Base-by-base conservation (phyloP, 129 eudicot species). In the Tagetes erecta region DNA sequence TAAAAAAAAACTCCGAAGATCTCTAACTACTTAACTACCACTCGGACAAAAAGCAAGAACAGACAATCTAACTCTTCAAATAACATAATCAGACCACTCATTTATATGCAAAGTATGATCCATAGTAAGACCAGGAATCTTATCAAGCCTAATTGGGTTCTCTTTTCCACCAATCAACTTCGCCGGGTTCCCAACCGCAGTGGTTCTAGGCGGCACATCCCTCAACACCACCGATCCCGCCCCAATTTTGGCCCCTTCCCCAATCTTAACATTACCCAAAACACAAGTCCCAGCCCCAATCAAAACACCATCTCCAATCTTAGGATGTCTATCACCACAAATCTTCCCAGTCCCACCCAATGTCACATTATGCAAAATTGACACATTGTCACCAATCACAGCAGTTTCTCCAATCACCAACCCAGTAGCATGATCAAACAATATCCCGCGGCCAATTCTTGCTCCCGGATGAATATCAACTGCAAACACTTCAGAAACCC, bases 41-140 rank as follows among this genome's bases (percentile, higher is more conserved):
- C 53, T 34, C 35, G 11, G 9, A 63, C 14, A 36, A 62, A 36
- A 47, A 37, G 53, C 30, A 12, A 64, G 12, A 59, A 73, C 14
- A 62, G 60, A 46, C 60, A 46, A 35, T 5, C 62, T 35, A 70
- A 70, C 51, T 10, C 11, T 46, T 71, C 76, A 90, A 41, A 90
- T 90, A 40, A 90, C 82, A 72, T 90, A 90, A 80, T 90, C 94
- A 80, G 91, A 90, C 96, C 96, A 90, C 38, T 85, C 83, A 39
- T 74, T 77, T 30, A 92, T 89, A 81, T 92, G 83, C 40, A 89
- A 92, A 68, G 96, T 89, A 78, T 92, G 98, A 68, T 92, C 98
- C 98, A 92, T 92, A 45, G 98, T 92, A 64, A 89, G 85, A 64
- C 96, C 87, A 62, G 98, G 98, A 56, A 89, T 86, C 77, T 87